These are phyloP conservation scores for Pseudogymnoascus sp. DNA, from an alignment of 2,329 filamentous ascomycete genomes.

Conservation along the genomic window DNA sequence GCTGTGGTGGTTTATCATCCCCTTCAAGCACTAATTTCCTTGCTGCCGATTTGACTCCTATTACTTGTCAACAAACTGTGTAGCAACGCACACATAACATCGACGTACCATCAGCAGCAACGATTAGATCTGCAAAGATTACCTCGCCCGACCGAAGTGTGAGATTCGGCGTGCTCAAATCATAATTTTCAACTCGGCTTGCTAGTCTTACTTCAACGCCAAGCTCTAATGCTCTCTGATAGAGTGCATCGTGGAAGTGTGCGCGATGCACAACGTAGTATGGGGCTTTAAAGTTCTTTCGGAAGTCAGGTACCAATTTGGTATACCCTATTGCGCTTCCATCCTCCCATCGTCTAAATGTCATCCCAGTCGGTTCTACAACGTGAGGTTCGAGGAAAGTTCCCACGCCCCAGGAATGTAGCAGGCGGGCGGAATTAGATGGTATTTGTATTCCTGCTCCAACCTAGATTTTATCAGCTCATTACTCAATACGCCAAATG, in stretches of 20 bases:
- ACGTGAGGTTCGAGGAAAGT: constrained; percentile 22
- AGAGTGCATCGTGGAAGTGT: constrained; percentile 26
- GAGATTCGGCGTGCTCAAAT: constrained; percentile 18
- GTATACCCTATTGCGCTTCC: constrained; percentile 30
- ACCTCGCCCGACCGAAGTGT: constrained; percentile 19
- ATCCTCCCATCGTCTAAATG: constrained; percentile 29
- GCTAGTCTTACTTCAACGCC: constrained; percentile 21
- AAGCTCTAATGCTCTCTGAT: constrained; percentile 21
- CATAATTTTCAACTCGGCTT: constrained; percentile 20
- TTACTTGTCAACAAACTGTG: not conserved
- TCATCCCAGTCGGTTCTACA: constrained; percentile 27
- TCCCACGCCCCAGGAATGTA: constrained; percentile 28
- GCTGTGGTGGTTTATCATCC: constrained; percentile 25
- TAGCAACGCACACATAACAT: not conserved
- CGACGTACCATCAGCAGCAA: constrained; percentile 30
- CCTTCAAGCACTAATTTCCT: constrained; percentile 13
- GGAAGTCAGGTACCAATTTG: constrained; percentile 26
- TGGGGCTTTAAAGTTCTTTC: constrained; percentile 23
- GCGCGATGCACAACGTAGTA: constrained; percentile 29
- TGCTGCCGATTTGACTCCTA: constrained; percentile 28
- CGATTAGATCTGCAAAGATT: constrained; percentile 26
- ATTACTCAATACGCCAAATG: constrained; percentile 2
- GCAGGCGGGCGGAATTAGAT: constrained; percentile 28
- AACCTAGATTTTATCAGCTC: constrained; percentile 19
- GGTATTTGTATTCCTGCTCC: constrained; percentile 35